Evolutionary conservation across 495 filamentous ascomycete genomes (phyloP).

Genomic region (Xylaria intraflava): DNA sequence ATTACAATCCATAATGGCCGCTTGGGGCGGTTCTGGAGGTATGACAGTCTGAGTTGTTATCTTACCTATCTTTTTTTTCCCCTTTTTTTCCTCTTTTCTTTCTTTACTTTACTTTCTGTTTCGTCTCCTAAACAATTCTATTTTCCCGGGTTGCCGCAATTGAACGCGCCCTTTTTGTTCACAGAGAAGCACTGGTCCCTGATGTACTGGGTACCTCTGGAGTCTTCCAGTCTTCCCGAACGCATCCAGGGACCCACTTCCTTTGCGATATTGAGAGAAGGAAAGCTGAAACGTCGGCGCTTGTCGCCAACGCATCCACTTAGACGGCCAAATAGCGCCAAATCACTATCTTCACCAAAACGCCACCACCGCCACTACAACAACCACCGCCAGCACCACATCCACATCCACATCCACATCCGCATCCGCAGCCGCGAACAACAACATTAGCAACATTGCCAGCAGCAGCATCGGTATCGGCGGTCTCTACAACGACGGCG

Average conservation of each 20-base stretch:
- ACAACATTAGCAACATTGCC: not conserved
- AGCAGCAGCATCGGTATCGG: not conserved
- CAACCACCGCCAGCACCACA: not conserved
- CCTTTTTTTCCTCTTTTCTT: not conserved
- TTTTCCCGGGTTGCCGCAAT: no score
- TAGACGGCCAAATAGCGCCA: conserved; percentile 1
- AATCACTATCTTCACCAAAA: not conserved
- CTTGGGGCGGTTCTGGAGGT: not conserved
- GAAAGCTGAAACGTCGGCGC: conserved; percentile 8
- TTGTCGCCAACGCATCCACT: conserved; percentile 3
- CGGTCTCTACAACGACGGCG: not conserved
- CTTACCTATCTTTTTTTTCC: not conserved
- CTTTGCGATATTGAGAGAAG: not conserved
- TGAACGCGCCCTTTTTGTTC: no score
- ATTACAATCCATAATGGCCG: not conserved
- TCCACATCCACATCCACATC: not conserved
- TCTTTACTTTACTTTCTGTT: not conserved
- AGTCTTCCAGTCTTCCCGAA: not conserved
- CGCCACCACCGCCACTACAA: not conserved
- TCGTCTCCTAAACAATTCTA: no score
- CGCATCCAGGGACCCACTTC: not conserved
- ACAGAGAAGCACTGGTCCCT: no score
- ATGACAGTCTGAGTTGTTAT: not conserved
- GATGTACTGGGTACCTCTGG: no score
- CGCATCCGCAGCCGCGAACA: not conserved